These are phyloP conservation scores for Cadophora sp. DNA, from an alignment of 2,329 filamentous ascomycete genomes.

Conservation along the genomic window DNA sequence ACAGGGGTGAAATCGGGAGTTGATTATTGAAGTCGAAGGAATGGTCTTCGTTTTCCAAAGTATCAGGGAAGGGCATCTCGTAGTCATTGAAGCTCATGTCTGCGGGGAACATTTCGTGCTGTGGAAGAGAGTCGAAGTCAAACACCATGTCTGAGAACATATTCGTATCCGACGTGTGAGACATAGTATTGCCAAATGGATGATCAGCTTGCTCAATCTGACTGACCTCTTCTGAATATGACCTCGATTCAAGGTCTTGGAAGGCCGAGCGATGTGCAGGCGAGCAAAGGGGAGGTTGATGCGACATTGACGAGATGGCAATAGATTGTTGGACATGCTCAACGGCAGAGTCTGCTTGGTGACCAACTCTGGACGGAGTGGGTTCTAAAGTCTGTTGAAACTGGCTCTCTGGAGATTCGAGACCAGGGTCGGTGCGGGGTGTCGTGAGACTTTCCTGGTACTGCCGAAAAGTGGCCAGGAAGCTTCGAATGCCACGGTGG, in stretches of 20 bases:
- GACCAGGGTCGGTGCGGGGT: not conserved
- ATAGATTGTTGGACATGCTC: no score
- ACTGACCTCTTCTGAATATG: not conserved
- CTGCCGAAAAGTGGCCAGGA: not conserved
- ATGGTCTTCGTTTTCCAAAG: not conserved
- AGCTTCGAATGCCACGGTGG: not conserved
- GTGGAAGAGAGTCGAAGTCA: not conserved
- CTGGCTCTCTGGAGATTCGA: not conserved
- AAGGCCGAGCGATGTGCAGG: not conserved
- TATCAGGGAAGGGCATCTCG: not conserved
- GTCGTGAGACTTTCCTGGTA: not conserved
- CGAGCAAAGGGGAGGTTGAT: not conserved
- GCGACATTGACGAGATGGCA: no score
- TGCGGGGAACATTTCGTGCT: not conserved
- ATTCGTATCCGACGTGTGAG: not conserved
- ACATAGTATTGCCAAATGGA: not conserved
- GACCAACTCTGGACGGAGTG: no score
- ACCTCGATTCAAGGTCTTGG: not conserved
- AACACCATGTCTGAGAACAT: not conserved
- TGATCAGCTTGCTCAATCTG: not conserved
- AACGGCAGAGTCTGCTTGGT: not conserved
- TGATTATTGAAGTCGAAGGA: not conserved
- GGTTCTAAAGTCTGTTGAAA: no score
- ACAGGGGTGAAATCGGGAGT: not conserved
- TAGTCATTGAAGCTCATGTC: not conserved